These are phyloP conservation scores for Lipomyces starkeyi DNA, from an alignment of 805 yeast species.

Conservation along the genomic window DNA sequence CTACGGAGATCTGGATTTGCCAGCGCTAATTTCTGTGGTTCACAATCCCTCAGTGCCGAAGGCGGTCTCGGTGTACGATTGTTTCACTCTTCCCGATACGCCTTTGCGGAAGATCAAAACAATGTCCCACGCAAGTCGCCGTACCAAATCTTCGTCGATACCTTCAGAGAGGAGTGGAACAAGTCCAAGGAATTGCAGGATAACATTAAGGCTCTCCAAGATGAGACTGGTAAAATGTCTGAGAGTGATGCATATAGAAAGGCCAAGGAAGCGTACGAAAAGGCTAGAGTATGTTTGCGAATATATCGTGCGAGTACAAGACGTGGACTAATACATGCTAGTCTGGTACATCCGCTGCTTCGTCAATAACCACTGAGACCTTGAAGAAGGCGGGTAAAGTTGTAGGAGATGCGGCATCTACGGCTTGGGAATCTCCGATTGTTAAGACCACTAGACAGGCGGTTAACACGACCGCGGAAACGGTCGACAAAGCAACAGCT, in stretches of 20 bases:
- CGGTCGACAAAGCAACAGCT: constrained; percentile 71
- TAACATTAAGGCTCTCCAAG: constrained; percentile 91
- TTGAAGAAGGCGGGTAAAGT: constrained; percentile 90
- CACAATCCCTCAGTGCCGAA: neutral
- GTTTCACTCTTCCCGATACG: constrained; percentile 22
- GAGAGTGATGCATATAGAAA: constrained; percentile 91
- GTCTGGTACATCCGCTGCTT: constrained; percentile 49
- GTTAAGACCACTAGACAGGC: constrained; percentile 88
- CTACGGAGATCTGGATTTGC: neutral
- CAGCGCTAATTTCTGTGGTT: neutral
- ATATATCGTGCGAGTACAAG: neutral
- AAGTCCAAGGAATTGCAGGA: constrained; percentile 88
- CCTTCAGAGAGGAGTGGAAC: constrained; percentile 89
- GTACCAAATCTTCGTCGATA: constrained; percentile 87
- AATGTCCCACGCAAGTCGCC: constrained; percentile 63
- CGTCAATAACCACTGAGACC: constrained; percentile 71
- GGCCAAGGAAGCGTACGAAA: constrained; percentile 90
- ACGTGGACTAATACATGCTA: neutral
- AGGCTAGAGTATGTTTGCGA: constrained; percentile 64
- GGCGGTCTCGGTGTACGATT: neutral
- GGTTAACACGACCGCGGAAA: constrained; percentile 78
- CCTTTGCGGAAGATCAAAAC: constrained; percentile 24
- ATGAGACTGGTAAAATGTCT: constrained; percentile 92
- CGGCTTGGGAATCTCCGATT: constrained; percentile 96
- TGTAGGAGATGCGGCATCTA: constrained; percentile 84